Evolutionary conservation across 1,139 yeast species (phyloP).

Genomic region (Debaryomyces singareniensis): DNA sequence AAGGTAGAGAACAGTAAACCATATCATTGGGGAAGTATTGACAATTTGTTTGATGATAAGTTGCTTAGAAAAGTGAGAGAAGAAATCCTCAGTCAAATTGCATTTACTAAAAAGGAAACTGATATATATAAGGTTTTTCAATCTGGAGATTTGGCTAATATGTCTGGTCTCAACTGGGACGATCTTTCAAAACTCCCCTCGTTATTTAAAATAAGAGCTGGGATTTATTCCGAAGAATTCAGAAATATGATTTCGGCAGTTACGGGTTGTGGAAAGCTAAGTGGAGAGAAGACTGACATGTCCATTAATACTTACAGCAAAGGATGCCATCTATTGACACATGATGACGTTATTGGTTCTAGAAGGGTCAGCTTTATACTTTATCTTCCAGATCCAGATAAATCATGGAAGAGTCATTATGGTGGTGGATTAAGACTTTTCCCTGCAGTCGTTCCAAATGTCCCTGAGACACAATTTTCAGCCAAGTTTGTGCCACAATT

Average conservation of each 20-base stretch:
- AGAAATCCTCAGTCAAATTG: conserved; percentile 78
- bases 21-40: conserved; percentile 84
- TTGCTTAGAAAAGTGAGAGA: conserved; percentile 71
- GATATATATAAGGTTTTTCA: conserved; percentile 94
- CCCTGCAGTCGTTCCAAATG: conserved; percentile 83
- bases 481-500: conserved; percentile 81
- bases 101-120: conserved; percentile 91
- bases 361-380: conserved; percentile 88
- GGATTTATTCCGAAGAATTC: conserved; percentile 79
- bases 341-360: conserved; percentile 96
- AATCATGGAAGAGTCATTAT: conserved; percentile 76
- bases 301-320: conserved; percentile 85
- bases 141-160: conserved; percentile 91
- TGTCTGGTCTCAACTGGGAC: conserved; percentile 75
- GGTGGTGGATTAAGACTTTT: conserved; percentile 91
- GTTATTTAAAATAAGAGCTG: conserved; percentile 71
- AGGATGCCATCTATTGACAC: conserved; percentile 91
- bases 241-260: conserved; percentile 75
- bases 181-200: conserved; percentile 72
- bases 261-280: conserved; percentile 83
- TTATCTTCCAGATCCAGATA: conserved; percentile 89
- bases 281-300: conserved; percentile 88
- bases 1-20: conserved; percentile 57
- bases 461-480: conserved; percentile 74
- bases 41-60: conserved; percentile 65